Base-by-base conservation (phyloP, 495 filamentous ascomycete species). In the Jackrogersella multiformis region DNA sequence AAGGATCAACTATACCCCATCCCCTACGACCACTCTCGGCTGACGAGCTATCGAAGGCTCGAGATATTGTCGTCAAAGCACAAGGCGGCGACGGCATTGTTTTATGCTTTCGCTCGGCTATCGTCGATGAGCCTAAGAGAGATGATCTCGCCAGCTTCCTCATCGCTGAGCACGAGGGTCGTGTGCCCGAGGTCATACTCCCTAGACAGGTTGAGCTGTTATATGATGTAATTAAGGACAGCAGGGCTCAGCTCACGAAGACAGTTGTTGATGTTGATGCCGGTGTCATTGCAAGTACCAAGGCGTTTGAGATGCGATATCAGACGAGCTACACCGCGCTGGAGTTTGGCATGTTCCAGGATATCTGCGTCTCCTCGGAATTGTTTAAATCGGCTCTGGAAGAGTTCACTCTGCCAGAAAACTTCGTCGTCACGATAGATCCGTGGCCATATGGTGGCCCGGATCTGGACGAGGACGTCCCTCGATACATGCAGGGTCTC, bases 361-460 rank as follows among this genome's bases (percentile, higher is more conserved):
- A 89, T 30, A 79, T 80, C 23, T 90, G 88, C 70, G 75, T 85
- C 51, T 79, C 76, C 20, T 90, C 88, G 4, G 81, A 84, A 0
- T 69, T 89, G 41, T 92, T 89, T 71, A 78, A 89, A 72, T 56
- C 83, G 39, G 88, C 86, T 15, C 72, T 90, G 7, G 75, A 82
- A 4, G 85, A 88, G 39, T 85, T 92, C 61, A 75, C 81, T 18
- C 75, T 92, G 4, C 90, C 90, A 5, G 80, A 86, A 32, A 84
- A 86, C 38, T 87, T 89, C 51, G 80, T 82, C 56, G 78, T 91
- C 34, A 81, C 88, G 55, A 89, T 90, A 70, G 88, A 90, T 78
- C 88, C 87, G 16, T 91, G 88, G 87, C 88, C 87, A 4, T 90
- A 90, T 71, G 89, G 88, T 8, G 86, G 87, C 1, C 79, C 84